A percentile compares a stretch with the other conserved stretches of the same genome.
Conservation (phyloP, 1,139 yeast genomes). For the Saccharomyces uvarum region DNA sequence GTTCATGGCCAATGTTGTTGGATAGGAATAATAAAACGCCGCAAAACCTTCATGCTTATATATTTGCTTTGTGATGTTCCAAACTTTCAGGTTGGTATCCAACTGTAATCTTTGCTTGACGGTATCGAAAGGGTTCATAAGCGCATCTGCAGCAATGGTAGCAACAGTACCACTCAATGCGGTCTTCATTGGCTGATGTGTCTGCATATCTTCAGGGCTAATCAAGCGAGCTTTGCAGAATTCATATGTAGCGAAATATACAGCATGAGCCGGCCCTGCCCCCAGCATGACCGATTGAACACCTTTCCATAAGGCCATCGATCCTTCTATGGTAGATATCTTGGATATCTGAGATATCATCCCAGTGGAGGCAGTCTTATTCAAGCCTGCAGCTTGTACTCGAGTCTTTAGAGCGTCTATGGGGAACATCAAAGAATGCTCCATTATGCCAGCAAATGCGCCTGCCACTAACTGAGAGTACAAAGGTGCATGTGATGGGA, state of each 20-base stretch:
- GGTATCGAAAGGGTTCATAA: constrained; percentile 97
- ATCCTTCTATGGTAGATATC: constrained; percentile 86
- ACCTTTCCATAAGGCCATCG: constrained; percentile 87
- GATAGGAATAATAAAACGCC: constrained; percentile 88
- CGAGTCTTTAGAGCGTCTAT: constrained; percentile 91
- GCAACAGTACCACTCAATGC: constrained; percentile 91
- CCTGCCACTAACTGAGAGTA: constrained; percentile 83
- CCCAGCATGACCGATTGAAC: constrained; percentile 88
- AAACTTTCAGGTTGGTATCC: constrained; percentile 32
- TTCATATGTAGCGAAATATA: constrained; percentile 94
- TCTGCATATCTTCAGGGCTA: constrained; percentile 26
- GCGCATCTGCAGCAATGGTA: constrained; percentile 84
- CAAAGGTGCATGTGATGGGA: constrained; percentile 82
- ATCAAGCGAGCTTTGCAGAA: constrained; percentile 46
- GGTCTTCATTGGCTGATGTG: constrained; percentile 60
- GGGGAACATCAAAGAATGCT: constrained; percentile 95
- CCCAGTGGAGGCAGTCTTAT: constrained; percentile 36
- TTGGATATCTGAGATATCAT: constrained; percentile 53
- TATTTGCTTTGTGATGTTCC: constrained; percentile 39
- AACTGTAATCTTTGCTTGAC: constrained; percentile 81
- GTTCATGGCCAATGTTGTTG: constrained; percentile 87
- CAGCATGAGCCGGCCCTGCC: constrained; percentile 99
- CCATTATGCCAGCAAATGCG: constrained; percentile 97
- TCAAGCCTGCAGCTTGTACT: constrained; percentile 52
- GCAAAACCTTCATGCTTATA: constrained; percentile 68